A percentile compares a stretch with the other conserved stretches of the same genome.
These are phyloP conservation scores for Monocercomonoides exilis DNA, from an alignment of 78 protist species.

Conservation along the genomic window DNA sequence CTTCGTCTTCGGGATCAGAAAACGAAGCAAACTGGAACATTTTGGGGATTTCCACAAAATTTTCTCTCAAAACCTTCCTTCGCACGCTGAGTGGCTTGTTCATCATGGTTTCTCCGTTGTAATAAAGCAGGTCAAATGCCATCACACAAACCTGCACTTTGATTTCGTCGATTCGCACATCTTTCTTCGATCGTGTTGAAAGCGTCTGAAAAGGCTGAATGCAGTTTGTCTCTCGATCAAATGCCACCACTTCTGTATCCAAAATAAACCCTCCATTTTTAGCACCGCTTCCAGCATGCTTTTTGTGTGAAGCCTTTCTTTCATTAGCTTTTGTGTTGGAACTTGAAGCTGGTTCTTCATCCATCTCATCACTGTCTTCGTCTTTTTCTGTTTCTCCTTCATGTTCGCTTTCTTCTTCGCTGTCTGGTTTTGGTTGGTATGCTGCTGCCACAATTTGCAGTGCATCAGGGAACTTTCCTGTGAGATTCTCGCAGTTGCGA, in stretches of 20 bases:
- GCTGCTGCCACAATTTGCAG: not conserved
- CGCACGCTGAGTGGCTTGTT: conserved; percentile 16
- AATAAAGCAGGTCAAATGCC: conserved; percentile 88
- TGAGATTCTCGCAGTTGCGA: conserved; percentile 81
- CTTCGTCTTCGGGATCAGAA: not conserved
- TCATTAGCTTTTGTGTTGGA: too few relatives aligned
- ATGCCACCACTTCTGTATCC: conserved; percentile 91
- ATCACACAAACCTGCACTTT: conserved; percentile 77
- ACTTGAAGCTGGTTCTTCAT: too few relatives aligned
- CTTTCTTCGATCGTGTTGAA: conserved; percentile 70
- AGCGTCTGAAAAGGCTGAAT: conserved; percentile 88
- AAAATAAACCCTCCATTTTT: conserved; percentile 45
- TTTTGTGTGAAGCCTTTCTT: not conserved
- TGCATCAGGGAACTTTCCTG: conserved; percentile 88
- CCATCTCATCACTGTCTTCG: too few relatives aligned
- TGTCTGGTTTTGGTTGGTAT: not conserved
- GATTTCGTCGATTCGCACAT: conserved; percentile 23
- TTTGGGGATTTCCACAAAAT: conserved; percentile 30
- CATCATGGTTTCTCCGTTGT: conserved; percentile 59
- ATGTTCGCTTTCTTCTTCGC: too few relatives aligned
- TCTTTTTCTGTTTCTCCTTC: too few relatives aligned
- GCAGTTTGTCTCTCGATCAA: conserved; percentile 37
- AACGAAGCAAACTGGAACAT: not conserved
- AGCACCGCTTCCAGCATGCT: too few relatives aligned
- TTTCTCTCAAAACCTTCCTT: conserved; percentile 28